A percentile compares a stretch with the other conserved stretches of the same genome.
Evolutionary conservation across 2,329 filamentous ascomycete species (phyloP).

Genomic region (Fusarium oligoseptatum): DNA sequence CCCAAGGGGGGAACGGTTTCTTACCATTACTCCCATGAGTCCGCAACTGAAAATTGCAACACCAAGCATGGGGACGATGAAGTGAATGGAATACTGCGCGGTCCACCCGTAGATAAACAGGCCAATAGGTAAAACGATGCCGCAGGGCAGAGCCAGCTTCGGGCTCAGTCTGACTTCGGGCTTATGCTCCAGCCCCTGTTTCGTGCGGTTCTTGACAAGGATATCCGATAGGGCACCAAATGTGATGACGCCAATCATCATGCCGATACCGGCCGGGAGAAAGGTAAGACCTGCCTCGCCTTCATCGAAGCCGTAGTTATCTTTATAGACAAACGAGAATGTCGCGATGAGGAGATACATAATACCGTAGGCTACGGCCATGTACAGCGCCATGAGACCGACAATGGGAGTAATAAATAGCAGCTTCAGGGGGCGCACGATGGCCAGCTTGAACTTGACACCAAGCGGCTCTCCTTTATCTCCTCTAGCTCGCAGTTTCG

Average conservation of each 20-base stretch:
- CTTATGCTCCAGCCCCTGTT: conserved; percentile 9
- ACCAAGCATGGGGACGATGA: conserved; percentile 40
- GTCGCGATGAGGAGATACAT: conserved; percentile 65
- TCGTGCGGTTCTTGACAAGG: conserved; percentile 8
- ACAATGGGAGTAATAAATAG: conserved; percentile 72
- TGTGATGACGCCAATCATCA: conserved; percentile 23
- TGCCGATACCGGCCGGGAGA: conserved; percentile 33
- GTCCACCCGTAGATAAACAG: conserved; percentile 36
- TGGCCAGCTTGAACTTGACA: conserved; percentile 65
- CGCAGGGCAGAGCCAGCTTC: conserved; percentile 22
- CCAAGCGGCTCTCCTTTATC: background rate
- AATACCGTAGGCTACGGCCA: conserved; percentile 71
- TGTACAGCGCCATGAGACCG: conserved; percentile 73
- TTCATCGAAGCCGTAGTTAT: conserved; percentile 68
- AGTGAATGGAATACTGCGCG: conserved; percentile 26
- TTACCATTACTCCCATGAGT: conserved; percentile 45
- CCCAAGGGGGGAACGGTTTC: background rate
- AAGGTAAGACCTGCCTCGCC: conserved; percentile 55
- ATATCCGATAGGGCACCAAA: conserved; percentile 28
- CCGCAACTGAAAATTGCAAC: conserved; percentile 58
- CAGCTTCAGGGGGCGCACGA: conserved; percentile 72
- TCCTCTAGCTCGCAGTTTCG: background rate
- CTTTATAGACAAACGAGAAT: conserved; percentile 67
- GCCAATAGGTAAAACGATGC: conserved; percentile 20
- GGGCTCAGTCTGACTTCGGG: conserved; percentile 31